phyloP scores from a whole-genome alignment of 2,329 filamentous ascomycete genomes.

The Ophiosphaerella herpotricha region DNA sequence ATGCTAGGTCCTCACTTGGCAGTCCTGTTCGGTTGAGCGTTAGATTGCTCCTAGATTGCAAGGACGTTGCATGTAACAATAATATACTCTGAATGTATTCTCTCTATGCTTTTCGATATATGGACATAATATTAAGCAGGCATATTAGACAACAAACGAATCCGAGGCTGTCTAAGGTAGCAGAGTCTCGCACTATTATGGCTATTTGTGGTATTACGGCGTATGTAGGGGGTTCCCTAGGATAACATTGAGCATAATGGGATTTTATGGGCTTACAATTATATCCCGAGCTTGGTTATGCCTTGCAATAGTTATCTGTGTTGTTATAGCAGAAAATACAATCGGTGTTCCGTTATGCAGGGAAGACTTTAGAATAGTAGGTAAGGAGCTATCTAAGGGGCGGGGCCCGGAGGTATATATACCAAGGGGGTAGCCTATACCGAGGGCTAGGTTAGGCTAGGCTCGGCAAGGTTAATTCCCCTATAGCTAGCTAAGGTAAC shows the following conservation, averaged over 20 bases:
- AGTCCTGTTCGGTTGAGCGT: not conserved
- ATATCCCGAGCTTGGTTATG: not conserved
- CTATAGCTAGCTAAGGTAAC: too few relatives aligned
- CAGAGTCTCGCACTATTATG: not conserved
- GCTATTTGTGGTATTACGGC: not conserved
- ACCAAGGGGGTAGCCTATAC: too few relatives aligned
- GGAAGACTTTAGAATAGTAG: too few relatives aligned
- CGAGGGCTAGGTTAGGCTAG: too few relatives aligned
- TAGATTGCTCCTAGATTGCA: not conserved
- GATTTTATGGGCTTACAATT: not conserved
- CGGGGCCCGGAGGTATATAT: too few relatives aligned
- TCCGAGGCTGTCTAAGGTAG: not conserved
- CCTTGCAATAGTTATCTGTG: not conserved
- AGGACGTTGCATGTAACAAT: not conserved
- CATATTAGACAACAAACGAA: not conserved
- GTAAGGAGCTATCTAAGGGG: too few relatives aligned
- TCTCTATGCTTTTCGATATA: not conserved
- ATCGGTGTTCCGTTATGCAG: not conserved
- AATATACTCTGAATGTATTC: not conserved
- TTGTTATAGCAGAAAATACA: slow-evolving; percentile 1
- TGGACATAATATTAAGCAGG: not conserved
- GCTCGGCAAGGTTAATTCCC: too few relatives aligned
- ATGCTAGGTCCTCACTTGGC: too few relatives aligned
- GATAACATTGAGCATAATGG: not conserved
- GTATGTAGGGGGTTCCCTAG: not conserved